These are phyloP conservation scores for Pelagophyceae sp. DNA, from an alignment of 352 stramenopile species.

Conservation along the genomic window DNA sequence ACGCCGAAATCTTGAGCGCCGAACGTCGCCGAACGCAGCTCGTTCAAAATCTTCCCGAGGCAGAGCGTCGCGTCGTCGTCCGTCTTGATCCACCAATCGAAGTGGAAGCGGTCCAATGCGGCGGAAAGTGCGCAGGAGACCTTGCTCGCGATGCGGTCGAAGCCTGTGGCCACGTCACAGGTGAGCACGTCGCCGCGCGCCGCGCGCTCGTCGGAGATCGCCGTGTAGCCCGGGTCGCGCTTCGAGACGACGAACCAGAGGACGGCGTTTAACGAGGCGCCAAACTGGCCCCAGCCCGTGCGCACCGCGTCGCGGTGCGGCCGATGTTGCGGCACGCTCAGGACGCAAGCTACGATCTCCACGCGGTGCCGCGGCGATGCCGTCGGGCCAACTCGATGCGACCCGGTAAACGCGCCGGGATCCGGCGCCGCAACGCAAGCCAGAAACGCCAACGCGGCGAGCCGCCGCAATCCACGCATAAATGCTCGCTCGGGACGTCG, in stretches of 20 bases:
- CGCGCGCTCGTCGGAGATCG: neutral
- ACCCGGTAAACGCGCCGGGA: no score
- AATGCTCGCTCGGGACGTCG: no score
- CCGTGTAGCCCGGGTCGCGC: neutral
- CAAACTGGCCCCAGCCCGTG: neutral
- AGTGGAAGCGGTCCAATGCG: neutral
- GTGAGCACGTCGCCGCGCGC: neutral
- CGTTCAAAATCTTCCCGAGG: neutral
- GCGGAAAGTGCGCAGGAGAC: neutral
- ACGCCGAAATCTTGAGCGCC: neutral
- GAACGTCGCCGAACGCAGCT: neutral
- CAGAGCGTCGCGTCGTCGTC: conserved; percentile 7
- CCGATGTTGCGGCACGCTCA: neutral
- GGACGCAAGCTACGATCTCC: neutral
- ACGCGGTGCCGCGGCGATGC: no score
- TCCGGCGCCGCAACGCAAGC: no score
- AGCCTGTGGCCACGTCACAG: neutral
- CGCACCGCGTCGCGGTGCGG: neutral
- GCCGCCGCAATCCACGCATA: no score
- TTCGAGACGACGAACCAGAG: neutral
- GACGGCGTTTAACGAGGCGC: neutral
- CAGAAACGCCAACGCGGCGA: no score
- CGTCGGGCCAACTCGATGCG: no score
- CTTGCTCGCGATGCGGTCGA: neutral
- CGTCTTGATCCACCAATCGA: neutral